phyloP scores from a whole-genome alignment of 1,139 yeast species.

The Pneumocystis jirovecii region DNA sequence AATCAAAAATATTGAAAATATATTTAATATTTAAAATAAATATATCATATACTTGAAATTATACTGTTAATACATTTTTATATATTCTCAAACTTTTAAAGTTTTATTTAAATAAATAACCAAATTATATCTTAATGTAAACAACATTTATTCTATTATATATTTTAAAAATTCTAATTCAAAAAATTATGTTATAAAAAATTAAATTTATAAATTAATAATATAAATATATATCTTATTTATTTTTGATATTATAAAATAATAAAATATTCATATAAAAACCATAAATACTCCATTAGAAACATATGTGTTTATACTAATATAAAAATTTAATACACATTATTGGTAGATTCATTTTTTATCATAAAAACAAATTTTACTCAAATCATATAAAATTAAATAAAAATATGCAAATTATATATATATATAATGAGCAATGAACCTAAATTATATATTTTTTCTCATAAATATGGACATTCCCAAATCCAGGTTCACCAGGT shows the following conservation, averaged over 20 bases:
- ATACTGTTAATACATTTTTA: neutral
- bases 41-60: neutral
- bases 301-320: neutral
- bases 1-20: neutral
- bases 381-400: neutral
- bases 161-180: neutral
- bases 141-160: too few species aligned
- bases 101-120: neutral
- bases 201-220: too few species aligned
- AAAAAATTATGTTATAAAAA: too few species aligned
- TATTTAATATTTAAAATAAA: neutral
- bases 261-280: neutral
- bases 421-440: neutral
- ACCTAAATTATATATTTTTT: neutral
- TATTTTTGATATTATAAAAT: too few species aligned
- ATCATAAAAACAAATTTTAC: neutral
- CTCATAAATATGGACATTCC: conserved; percentile 3
- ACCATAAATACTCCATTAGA: neutral
- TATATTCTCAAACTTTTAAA: neutral
- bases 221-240: too few species aligned
- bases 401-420: neutral
- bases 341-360: neutral
- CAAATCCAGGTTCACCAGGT: conserved; percentile 55
- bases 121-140: too few species aligned
- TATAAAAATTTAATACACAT: neutral